phyloP scores from a whole-genome alignment of 805 yeast species.

The Ogataea paradorogensis region DNA sequence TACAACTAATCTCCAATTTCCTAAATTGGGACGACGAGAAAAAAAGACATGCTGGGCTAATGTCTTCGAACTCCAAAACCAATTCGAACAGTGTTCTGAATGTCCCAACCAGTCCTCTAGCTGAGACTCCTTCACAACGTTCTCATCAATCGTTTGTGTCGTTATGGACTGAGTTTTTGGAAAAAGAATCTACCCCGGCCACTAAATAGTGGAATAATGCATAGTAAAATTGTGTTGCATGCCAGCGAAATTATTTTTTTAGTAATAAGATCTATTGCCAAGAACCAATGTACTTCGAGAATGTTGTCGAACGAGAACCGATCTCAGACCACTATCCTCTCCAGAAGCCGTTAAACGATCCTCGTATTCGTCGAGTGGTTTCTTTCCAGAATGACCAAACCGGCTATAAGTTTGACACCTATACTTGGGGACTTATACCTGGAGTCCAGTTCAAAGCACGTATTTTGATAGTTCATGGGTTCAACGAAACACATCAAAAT shows the following conservation, averaged over 20 bases:
- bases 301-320: background rate
- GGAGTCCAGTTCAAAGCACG: constrained; percentile 42
- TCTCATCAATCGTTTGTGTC: constrained; percentile 52
- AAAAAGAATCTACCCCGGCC: constrained; percentile 56
- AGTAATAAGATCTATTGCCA: background rate
- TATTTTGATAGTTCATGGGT: constrained; percentile 65
- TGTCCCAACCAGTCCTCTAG: constrained; percentile 21
- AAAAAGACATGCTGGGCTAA: constrained; percentile 70
- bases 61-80: constrained; percentile 27
- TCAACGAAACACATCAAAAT: constrained; percentile 52
- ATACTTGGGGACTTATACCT: constrained; percentile 15
- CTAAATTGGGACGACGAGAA: constrained; percentile 86
- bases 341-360: constrained; percentile 2
- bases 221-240: constrained; percentile 3
- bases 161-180: constrained; percentile 76
- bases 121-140: constrained; percentile 29
- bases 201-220: constrained; percentile 5
- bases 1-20: constrained; percentile 76
- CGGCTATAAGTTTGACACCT: constrained; percentile 18
- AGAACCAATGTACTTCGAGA: background rate
- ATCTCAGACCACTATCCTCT: constrained; percentile 4
- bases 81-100: constrained; percentile 34
- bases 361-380: constrained; percentile 1
- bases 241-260: background rate
- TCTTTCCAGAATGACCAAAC: constrained; percentile 3